A percentile compares a stretch with the other conserved stretches of the same genome.
These are phyloP conservation scores for Candida sp. DNA, from an alignment of 1,139 yeast species.

Conservation along the genomic window DNA sequence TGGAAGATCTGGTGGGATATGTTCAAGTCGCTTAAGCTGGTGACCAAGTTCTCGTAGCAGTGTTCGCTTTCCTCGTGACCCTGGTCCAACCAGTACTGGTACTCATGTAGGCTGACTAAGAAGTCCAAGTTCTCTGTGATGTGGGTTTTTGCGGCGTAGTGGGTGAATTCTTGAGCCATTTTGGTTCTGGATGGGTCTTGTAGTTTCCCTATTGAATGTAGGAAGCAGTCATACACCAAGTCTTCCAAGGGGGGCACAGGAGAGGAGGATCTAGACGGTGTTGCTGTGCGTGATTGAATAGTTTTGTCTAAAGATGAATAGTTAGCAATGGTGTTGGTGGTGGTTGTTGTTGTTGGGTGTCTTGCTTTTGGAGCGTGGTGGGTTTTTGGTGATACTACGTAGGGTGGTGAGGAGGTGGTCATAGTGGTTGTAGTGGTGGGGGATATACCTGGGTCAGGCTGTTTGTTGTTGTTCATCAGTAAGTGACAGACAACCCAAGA, in stretches of 20 bases:
- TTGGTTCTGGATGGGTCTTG: slow-evolving; percentile 15
- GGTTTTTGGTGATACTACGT: slow-evolving; percentile 1
- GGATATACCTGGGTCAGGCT: neutral
- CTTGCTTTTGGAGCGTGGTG: neutral
- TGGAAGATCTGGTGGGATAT: neutral
- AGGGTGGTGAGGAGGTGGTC: neutral
- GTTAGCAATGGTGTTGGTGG: neutral
- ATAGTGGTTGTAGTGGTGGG: neutral
- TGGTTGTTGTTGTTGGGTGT: neutral
- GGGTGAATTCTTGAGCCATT: slow-evolving; percentile 22
- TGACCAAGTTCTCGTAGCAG: neutral
- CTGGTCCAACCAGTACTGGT: neutral
- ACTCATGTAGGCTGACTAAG: slow-evolving; percentile 33
- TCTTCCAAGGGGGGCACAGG: slow-evolving; percentile 25
- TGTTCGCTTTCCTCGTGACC: neutral
- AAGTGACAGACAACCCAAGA: neutral
- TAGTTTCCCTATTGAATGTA: slow-evolving; percentile 23
- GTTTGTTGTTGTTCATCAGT: neutral
- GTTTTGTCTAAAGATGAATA: slow-evolving; percentile 1
- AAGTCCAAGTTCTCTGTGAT: slow-evolving; percentile 52
- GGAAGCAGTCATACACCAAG: slow-evolving; percentile 29
- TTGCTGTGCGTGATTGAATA: neutral
- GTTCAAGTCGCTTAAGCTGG: neutral
- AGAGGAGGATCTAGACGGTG: slow-evolving; percentile 1
- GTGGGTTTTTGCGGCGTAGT: slow-evolving; percentile 29